A percentile compares a stretch with the other conserved stretches of the same genome.
Evolutionary conservation across 2,329 filamentous ascomycete genomes (phyloP).

Genomic region (Fonsecaea pedrosoi): DNA sequence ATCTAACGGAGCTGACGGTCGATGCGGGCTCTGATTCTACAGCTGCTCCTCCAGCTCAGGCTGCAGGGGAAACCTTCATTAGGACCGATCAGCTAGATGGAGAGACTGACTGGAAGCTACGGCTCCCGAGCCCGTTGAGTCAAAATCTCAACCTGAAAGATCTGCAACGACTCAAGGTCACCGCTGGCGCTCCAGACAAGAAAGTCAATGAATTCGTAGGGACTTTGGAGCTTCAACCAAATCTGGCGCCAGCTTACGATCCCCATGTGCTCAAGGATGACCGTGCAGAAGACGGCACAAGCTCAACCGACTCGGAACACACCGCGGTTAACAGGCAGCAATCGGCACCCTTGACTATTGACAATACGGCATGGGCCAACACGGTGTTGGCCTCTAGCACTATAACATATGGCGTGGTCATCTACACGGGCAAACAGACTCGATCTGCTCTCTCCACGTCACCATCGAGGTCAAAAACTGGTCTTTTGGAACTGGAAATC

Average conservation of each 20-base stretch:
- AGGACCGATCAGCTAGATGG: conserved; percentile 96
- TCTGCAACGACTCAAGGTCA: conserved; percentile 70
- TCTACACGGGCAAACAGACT: conserved; percentile 95
- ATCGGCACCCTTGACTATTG: conserved; percentile 81
- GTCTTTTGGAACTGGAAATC: conserved; percentile 92
- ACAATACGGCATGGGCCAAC: conserved; percentile 99
- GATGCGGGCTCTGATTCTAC: conserved; percentile 37
- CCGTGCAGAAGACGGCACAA: conserved; percentile 30
- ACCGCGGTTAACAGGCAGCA: conserved; percentile 31
- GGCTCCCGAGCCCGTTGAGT: conserved; percentile 83
- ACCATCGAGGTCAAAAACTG: conserved; percentile 89
- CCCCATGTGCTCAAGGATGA: conserved; percentile 49
- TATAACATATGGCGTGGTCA: conserved; percentile 82
- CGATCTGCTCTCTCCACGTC: conserved; percentile 92
- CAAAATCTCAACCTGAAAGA: conserved; percentile 78
- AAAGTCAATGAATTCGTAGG: conserved; percentile 95
- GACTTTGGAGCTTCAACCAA: conserved; percentile 76
- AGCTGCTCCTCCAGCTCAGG: conserved; percentile 16
- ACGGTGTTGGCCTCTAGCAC: conserved; percentile 95
- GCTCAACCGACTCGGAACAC: conserved; percentile 28
- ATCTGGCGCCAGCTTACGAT: conserved; percentile 55
- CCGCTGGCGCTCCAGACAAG: conserved; percentile 87
- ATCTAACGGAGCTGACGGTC: conserved; percentile 54
- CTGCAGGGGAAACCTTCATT: conserved; percentile 86
- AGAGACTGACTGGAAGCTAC: conserved; percentile 98